A percentile compares a stretch with the other conserved stretches of the same genome.
These are phyloP conservation scores for Pelargonium myrrhifolium DNA, from an alignment of 441 rosid genomes.

Conservation along the genomic window DNA sequence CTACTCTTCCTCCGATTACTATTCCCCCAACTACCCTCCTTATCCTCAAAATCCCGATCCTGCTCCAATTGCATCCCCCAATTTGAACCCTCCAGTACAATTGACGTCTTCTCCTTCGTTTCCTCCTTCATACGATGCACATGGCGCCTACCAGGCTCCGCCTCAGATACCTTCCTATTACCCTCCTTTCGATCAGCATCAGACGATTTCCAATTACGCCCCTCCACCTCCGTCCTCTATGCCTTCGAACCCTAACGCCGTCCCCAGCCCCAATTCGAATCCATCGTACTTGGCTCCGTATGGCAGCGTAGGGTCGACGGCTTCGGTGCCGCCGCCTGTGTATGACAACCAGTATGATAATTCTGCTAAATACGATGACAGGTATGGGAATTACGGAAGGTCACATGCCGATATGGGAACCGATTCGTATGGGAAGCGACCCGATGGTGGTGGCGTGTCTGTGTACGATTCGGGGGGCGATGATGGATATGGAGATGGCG, in stretches of 20 bases:
- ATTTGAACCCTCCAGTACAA: slow-evolving; percentile 18
- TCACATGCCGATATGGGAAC: slow-evolving; percentile 44
- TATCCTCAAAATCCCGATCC: slow-evolving; percentile 49
- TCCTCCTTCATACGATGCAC: slow-evolving; percentile 59
- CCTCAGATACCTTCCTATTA: slow-evolving; percentile 38
- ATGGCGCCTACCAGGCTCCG: slow-evolving; percentile 49
- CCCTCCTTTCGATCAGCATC: slow-evolving; percentile 56
- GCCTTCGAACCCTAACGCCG: slow-evolving; percentile 30
- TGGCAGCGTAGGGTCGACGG: slow-evolving; percentile 38
- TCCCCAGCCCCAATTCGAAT: slow-evolving; percentile 19
- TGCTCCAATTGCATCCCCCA: slow-evolving; percentile 16
- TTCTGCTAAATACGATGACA: slow-evolving; percentile 46
- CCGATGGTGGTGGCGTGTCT: slow-evolving; percentile 38
- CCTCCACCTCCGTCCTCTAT: slow-evolving; percentile 18
- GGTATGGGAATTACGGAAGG: slow-evolving; percentile 36
- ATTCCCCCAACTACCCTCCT: slow-evolving; percentile 43
- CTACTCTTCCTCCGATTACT: slow-evolving; percentile 46
- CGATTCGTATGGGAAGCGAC: slow-evolving; percentile 48
- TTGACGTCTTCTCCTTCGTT: slow-evolving; percentile 31
- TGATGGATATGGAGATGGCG: slow-evolving; percentile 69
- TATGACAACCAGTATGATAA: slow-evolving; percentile 43
- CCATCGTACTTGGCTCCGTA: slow-evolving; percentile 43
- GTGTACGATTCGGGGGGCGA: slow-evolving; percentile 36
- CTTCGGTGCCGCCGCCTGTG: slow-evolving; percentile 19
- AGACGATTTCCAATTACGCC: slow-evolving; percentile 36